Base-by-base conservation (phyloP, 495 filamentous ascomycete species). In the Pyronema domesticum region DNA sequence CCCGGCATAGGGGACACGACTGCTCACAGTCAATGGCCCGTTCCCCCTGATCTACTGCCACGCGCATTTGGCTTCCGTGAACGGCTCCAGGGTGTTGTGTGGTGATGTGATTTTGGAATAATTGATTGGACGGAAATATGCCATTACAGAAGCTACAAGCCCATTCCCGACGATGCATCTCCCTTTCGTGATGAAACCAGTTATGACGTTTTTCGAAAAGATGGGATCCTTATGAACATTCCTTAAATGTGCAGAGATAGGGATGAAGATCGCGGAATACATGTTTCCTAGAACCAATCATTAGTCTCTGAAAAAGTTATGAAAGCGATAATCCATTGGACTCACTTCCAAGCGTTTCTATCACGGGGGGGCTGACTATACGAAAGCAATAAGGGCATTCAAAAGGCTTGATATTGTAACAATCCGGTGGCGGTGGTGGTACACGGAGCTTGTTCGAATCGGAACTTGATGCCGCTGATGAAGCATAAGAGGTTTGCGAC, bases 191-290 rank as follows among this genome's bases (percentile, higher is more conserved):
- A 11, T 51, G 35, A 48, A 58, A 57, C 63, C 63, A 65, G 14
- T 65, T 62, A 8, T 60, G 49, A 1, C 58, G 50, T 7, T 15
- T 65, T n/a, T 57, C 56, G 48, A 59, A 65, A 2, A 65, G 47
- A 7, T 44, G 46, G 9, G 51, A 46, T 1, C 56, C 35, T 15
- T 55, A 53, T 3, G 9, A n/a, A 43, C 63, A 65, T 18, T 59
- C 40, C 37, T 35, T 14, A 36, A 62, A 65, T 35, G 58, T 65
- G 34, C 63, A 65, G 19, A 65, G 40, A 39, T 65, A 65, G 46
- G 63, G 63, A 11, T 35, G 59, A 10, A 65, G 48, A 51, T 65
- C 63, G 15, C 46, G 47, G 13, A 65, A 59, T 17, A 65, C 62
- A 23, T 65, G 63, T 51, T 58, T 53, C 36, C 60, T 62, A 37